phyloP scores from a whole-genome alignment of 176 grass and related monocot genomes.

The Triticum aestivum region IWGSC_CS_RefSeq_v2.1 NC_057798.1:129401859-129402358 shows the following conservation, averaged over 20 bases:
- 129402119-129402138: constrained; percentile 15
- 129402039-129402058: constrained; percentile 45
- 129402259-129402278: background rate
- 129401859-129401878: too few relatives aligned
- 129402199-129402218: background rate
- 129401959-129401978: constrained; percentile 30
- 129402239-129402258: background rate
- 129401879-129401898: too few relatives aligned
- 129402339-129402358: background rate
- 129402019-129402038: constrained; percentile 33
- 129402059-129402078: constrained; percentile 43
- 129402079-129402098: constrained; percentile 53
- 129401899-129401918: background rate
- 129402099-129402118: too few relatives aligned
- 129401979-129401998: constrained; percentile 30
- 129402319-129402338: constrained; percentile 47
- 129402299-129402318: constrained; percentile 32
- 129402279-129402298: background rate
- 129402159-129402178: background rate
- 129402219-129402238: background rate
- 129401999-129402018: constrained; percentile 51
- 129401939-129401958: background rate
- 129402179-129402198: too few relatives aligned
- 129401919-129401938: background rate
- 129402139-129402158: constrained; percentile 29